These are phyloP conservation scores for Kappamyces sp. DNA, from an alignment of 192 early-diverging fungal genomes.

Conservation along the genomic window DNA sequence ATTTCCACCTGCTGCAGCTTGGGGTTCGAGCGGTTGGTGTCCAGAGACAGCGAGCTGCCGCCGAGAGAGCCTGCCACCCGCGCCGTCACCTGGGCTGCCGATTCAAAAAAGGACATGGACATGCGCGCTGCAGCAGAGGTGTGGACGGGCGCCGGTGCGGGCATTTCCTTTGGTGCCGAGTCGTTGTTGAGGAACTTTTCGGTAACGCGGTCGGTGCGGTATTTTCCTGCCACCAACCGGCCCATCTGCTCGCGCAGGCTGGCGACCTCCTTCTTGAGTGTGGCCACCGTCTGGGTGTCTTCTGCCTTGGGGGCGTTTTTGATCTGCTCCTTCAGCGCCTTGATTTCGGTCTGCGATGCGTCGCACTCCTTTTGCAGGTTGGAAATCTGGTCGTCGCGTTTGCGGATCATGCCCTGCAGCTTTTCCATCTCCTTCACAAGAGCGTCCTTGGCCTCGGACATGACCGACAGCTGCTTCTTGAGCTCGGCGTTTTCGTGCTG, in stretches of 20 bases:
- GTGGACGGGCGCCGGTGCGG: slow-evolving; percentile 12
- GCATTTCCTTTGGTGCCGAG: slow-evolving; percentile 10
- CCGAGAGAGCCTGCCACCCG: slow-evolving; percentile 11
- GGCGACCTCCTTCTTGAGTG: slow-evolving; percentile 66
- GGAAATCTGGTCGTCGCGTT: slow-evolving; percentile 58
- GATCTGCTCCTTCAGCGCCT: slow-evolving; percentile 50
- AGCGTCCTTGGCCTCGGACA: slow-evolving; percentile 52
- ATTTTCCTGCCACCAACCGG: slow-evolving; percentile 59
- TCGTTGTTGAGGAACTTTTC: slow-evolving; percentile 30
- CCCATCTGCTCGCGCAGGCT: slow-evolving; percentile 66
- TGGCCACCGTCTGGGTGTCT: slow-evolving; percentile 57
- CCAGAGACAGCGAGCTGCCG: background rate
- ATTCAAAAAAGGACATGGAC: slow-evolving; percentile 18
- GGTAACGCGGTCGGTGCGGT: slow-evolving; percentile 44
- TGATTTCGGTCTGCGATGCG: slow-evolving; percentile 60
- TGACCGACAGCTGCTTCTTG: slow-evolving; percentile 47
- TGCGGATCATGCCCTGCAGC: slow-evolving; percentile 49
- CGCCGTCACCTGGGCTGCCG: slow-evolving; percentile 18
- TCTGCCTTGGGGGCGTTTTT: slow-evolving; percentile 37
- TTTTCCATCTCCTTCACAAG: slow-evolving; percentile 58
- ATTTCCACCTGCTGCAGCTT: background rate
- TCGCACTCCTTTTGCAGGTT: slow-evolving; percentile 47
- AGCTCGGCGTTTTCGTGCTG: slow-evolving; percentile 53
- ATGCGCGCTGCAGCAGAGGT: slow-evolving; percentile 13
- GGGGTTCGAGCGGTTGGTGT: background rate